These are phyloP conservation scores for Russula brevipes DNA, from an alignment of 768 basidiomycete genomes.

Conservation along the genomic window DNA sequence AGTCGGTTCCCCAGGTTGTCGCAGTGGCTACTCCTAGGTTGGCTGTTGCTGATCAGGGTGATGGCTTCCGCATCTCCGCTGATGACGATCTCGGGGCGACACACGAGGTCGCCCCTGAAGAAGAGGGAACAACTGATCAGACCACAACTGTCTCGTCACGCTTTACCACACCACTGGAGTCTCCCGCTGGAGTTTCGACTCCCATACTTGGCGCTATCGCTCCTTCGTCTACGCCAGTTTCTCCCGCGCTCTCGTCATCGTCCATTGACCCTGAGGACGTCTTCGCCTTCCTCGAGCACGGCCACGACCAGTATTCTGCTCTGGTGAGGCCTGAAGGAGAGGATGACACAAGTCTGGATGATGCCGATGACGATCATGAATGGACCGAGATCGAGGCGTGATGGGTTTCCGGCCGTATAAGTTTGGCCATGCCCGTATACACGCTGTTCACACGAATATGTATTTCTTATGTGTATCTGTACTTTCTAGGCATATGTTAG, in stretches of 20 bases:
- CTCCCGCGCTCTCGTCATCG: background rate
- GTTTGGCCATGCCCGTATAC: no score
- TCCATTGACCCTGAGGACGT: background rate
- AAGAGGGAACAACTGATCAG: no score
- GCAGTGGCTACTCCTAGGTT: no score
- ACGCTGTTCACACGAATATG: background rate
- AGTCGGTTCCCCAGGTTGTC: no score
- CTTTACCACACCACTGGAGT: no score
- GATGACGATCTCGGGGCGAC: no score
- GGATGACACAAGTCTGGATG: background rate
- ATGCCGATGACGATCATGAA: background rate
- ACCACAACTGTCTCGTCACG: no score
- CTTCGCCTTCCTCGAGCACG: background rate
- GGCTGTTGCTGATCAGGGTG: no score
- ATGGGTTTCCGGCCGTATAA: background rate
- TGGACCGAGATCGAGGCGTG: constrained; percentile 13
- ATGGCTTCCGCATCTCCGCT: no score
- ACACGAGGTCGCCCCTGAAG: no score
- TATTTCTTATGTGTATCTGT: background rate
- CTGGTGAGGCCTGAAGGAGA: background rate
- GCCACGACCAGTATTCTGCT: background rate
- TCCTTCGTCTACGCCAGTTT: constrained; percentile 7
- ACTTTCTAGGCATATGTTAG: background rate
- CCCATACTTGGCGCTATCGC: background rate
- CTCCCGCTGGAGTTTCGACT: background rate